phyloP scores from a whole-genome alignment of 345 rosid species.

The Rubroshorea leprosula region DNA sequence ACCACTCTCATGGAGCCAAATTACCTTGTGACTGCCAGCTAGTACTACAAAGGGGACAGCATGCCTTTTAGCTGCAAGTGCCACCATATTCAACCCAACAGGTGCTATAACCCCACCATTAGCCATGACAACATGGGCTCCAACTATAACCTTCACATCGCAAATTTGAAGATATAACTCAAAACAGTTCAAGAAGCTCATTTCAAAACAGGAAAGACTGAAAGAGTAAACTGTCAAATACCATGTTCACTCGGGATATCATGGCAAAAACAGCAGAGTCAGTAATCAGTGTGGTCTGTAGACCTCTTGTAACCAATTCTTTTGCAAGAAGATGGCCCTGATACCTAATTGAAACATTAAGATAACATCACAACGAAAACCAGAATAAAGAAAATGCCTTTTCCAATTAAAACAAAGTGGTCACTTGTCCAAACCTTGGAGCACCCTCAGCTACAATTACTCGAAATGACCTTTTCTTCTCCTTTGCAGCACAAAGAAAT shows the following conservation, averaged over 20 bases:
- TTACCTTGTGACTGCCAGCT: conserved; percentile 97
- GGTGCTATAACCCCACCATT: conserved; percentile 98
- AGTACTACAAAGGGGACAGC: conserved; percentile 98
- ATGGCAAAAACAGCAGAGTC: conserved; percentile 99
- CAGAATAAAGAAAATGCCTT: conserved; percentile 10
- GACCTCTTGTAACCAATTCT: conserved; percentile 86
- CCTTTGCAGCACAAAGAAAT: conserved; percentile 95
- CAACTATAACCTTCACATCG: conserved; percentile 74
- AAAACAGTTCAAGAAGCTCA: conserved; percentile 10
- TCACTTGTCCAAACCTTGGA: conserved; percentile 60
- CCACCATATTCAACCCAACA: conserved; percentile 96
- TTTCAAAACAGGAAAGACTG: neutral
- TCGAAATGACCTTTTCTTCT: conserved; percentile 91
- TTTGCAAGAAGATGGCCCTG: conserved; percentile 92
- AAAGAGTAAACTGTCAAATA: conserved; percentile 16
- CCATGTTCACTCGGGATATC: conserved; percentile 97
- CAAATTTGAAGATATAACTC: conserved; percentile 18
- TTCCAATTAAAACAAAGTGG: conserved; percentile 7
- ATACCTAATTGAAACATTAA: conserved; percentile 46
- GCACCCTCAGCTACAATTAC: conserved; percentile 99
- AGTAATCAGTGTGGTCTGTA: conserved; percentile 87
- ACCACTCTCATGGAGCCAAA: neutral
- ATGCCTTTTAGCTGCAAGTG: conserved; percentile 94
- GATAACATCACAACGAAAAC: neutral
- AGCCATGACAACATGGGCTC: conserved; percentile 98